These are phyloP conservation scores for Alternaria gansuensis DNA, from an alignment of 2,329 filamentous ascomycete species.

Conservation along the genomic window DNA sequence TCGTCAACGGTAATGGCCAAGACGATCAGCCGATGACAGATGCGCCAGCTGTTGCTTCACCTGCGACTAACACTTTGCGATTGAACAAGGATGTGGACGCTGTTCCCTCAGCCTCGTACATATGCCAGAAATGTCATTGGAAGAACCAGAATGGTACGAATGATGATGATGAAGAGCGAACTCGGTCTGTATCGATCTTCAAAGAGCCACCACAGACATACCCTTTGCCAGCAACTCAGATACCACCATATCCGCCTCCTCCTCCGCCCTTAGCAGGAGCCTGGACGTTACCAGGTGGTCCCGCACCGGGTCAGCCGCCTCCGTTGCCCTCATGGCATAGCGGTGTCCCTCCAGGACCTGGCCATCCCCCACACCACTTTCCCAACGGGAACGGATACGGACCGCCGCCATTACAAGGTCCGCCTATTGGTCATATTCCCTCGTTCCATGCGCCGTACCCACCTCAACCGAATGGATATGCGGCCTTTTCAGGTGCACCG, in stretches of 20 bases:
- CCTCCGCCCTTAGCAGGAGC: slow-evolving; percentile 31
- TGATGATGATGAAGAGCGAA: slow-evolving; percentile 42
- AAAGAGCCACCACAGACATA: slow-evolving; percentile 47
- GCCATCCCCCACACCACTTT: slow-evolving; percentile 37
- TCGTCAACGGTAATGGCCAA: slow-evolving; percentile 35
- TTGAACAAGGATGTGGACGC: slow-evolving; percentile 37
- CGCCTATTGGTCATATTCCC: slow-evolving; percentile 38
- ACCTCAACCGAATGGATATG: slow-evolving; percentile 47
- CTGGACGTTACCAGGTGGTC: slow-evolving; percentile 36
- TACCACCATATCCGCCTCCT: slow-evolving; percentile 36
- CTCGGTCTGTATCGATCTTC: slow-evolving; percentile 40
- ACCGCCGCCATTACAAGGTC: slow-evolving; percentile 35
- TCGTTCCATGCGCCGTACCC: slow-evolving; percentile 48
- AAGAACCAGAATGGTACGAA: slow-evolving; percentile 53
- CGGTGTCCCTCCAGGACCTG: slow-evolving; percentile 36
- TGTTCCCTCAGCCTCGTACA: slow-evolving; percentile 35
- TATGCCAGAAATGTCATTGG: slow-evolving; percentile 62
- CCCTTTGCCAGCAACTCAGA: slow-evolving; percentile 45
- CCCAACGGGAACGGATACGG: slow-evolving; percentile 46
- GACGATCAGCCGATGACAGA: slow-evolving; percentile 45
- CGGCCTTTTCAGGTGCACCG: slow-evolving; percentile 43
- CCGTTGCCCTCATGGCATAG: slow-evolving; percentile 46
- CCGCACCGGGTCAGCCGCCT: slow-evolving; percentile 39
- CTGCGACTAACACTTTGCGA: slow-evolving; percentile 29
- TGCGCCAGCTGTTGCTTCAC: slow-evolving; percentile 35